Evolutionary conservation across 768 basidiomycete genomes (phyloP).

Genomic region (Amanita phalloides): DNA sequence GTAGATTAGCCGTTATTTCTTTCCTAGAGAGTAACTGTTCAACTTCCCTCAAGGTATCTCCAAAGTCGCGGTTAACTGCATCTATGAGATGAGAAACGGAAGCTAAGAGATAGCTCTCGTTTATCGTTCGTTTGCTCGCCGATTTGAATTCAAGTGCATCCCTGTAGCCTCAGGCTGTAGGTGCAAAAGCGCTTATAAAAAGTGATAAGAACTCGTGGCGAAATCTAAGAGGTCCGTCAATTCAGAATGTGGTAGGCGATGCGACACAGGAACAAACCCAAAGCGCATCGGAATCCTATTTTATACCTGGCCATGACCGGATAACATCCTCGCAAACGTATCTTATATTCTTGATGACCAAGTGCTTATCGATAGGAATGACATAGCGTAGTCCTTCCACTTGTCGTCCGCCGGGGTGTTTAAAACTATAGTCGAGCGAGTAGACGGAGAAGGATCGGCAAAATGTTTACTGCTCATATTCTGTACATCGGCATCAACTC

Average conservation of each 20-base stretch:
- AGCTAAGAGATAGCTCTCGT: slow-evolving; percentile 32
- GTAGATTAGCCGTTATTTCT: too few species aligned
- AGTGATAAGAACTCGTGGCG: slow-evolving; percentile 43
- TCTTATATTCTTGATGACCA: slow-evolving; percentile 46
- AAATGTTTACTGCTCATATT: slow-evolving; percentile 41
- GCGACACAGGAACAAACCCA: too few species aligned
- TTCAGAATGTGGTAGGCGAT: too few species aligned
- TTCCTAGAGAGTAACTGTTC: too few species aligned
- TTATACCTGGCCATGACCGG: too few species aligned
- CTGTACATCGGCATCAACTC: slow-evolving; percentile 13
- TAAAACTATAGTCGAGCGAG: slow-evolving; percentile 15
- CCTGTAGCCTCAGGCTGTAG: too few species aligned
- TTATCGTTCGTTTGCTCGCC: slow-evolving; percentile 25
- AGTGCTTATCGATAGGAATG: slow-evolving; percentile 26
- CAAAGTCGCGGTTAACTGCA: too few species aligned
- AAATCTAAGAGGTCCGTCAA: slow-evolving; percentile 16
- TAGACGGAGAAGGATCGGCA: slow-evolving; percentile 25
- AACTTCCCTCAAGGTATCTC: too few species aligned
- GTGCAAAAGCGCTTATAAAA: slow-evolving; percentile 34
- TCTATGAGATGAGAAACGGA: too few species aligned
- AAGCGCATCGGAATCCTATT: too few species aligned
- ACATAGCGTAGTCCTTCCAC: slow-evolving; percentile 47
- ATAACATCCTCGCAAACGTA: slow-evolving; percentile 50
- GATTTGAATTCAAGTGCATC: slow-evolving; percentile 18
- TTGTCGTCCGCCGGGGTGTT: slow-evolving; percentile 31